Conservation (phyloP, 257 asterid genomes). For the Scutellaria baicalensis region DNA sequence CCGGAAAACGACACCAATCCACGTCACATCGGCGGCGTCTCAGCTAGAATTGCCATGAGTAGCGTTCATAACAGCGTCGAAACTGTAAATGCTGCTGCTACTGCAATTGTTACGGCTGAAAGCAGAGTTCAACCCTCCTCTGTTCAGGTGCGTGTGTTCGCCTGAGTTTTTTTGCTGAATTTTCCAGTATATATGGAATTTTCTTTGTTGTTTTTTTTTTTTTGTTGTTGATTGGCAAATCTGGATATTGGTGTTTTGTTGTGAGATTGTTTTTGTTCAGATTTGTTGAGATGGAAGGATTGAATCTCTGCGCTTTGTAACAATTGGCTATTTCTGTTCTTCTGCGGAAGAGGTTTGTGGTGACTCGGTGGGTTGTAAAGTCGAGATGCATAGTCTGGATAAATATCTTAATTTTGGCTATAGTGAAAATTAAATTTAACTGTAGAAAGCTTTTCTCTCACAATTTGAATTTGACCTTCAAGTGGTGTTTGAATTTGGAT, state of each 20-base stretch:
- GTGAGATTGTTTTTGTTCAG: background rate
- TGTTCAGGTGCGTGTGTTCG: conserved; percentile 50
- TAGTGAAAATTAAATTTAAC: conserved; percentile 11
- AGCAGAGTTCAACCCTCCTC: conserved; percentile 81
- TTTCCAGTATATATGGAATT: background rate
- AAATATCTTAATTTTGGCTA: conserved; percentile 13
- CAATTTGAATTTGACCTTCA: conserved; percentile 25
- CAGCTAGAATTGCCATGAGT: conserved; percentile 44
- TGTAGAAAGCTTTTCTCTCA: background rate
- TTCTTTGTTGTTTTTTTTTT: background rate
- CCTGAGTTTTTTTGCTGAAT: conserved; percentile 10
- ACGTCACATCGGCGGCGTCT: conserved; percentile 26
- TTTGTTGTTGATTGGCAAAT: conserved; percentile 14
- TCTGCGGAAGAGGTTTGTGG: background rate
- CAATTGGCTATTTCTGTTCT: background rate
- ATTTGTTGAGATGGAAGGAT: background rate
- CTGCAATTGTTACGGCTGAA: conserved; percentile 88
- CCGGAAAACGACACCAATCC: conserved; percentile 17
- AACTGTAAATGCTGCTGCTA: conserved; percentile 93
- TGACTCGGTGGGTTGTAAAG: conserved; percentile 1
- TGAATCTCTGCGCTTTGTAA: background rate
- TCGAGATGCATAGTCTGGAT: conserved; percentile 16
- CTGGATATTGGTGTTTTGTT: background rate
- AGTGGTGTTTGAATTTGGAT: conserved; percentile 7
- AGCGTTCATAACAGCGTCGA: conserved; percentile 76